Conservation (phyloP, 495 filamentous ascomycete species). For the Daldinia decipiens region DNA sequence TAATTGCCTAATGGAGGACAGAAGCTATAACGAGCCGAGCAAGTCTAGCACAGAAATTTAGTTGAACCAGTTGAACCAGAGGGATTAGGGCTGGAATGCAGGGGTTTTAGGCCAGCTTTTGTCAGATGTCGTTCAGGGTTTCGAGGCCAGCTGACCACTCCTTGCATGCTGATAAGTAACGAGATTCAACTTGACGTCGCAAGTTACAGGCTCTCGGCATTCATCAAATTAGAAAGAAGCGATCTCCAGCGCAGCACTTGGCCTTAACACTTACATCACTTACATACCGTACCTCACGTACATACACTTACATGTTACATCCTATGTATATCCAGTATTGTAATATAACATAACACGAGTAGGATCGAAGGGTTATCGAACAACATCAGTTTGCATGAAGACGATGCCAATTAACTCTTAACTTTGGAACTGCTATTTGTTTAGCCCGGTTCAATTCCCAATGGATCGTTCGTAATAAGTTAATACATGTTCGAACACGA, state of each 20-base stretch:
- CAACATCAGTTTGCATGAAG: slow-evolving; percentile 32
- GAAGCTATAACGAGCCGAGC: slow-evolving; percentile 28
- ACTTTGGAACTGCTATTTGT: slow-evolving; percentile 29
- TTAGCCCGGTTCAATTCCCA: slow-evolving; percentile 28
- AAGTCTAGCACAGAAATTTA: slow-evolving; percentile 31
- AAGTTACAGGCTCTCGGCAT: slow-evolving; percentile 35
- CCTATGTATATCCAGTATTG: not conserved
- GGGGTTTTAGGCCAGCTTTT: slow-evolving; percentile 40
- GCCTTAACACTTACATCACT: not conserved
- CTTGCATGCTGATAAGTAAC: slow-evolving; percentile 42
- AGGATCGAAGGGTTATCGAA: slow-evolving; percentile 8
- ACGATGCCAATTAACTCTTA: not conserved
- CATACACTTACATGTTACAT: too few relatives aligned
- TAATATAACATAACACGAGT: not conserved
- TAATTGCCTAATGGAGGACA: slow-evolving; percentile 31
- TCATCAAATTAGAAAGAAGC: slow-evolving; percentile 24
- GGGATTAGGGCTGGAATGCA: slow-evolving; percentile 45
- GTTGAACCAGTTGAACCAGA: slow-evolving; percentile 26
- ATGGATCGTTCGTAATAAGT: slow-evolving; percentile 21
- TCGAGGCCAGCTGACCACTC: slow-evolving; percentile 40
- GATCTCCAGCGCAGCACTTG: slow-evolving; percentile 23
- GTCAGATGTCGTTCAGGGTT: slow-evolving; percentile 43
- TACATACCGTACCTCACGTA: not conserved
- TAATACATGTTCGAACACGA: slow-evolving; percentile 15
- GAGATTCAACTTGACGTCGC: slow-evolving; percentile 26